phyloP scores from a whole-genome alignment of 768 basidiomycete genomes.

The Phylloporus scabripes region DNA sequence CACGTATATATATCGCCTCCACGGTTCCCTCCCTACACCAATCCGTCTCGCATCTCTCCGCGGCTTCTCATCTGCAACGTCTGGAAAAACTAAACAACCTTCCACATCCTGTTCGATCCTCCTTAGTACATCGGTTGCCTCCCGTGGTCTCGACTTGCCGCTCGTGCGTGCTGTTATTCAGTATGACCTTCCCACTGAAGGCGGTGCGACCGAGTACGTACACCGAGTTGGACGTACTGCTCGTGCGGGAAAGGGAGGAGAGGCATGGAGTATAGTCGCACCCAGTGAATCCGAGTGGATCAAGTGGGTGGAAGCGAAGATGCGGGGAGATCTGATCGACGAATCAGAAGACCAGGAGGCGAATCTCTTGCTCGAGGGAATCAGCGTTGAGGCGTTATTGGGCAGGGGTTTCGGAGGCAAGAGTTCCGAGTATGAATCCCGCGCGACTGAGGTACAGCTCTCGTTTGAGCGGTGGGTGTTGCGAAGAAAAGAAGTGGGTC shows the following conservation, averaged over 20 bases:
- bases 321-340: slow-evolving; percentile 49
- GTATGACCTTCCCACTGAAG: slow-evolving; percentile 96
- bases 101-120: slow-evolving; percentile 59
- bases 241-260: slow-evolving; percentile 91
- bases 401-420: slow-evolving; percentile 82
- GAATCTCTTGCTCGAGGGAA: slow-evolving; percentile 50
- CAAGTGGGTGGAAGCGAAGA: slow-evolving; percentile 79
- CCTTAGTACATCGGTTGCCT: slow-evolving; percentile 94
- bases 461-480: slow-evolving; percentile 94
- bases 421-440: slow-evolving; percentile 71
- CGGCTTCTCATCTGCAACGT: slow-evolving; percentile 56
- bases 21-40: slow-evolving; percentile 83
- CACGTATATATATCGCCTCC: slow-evolving; percentile 79
- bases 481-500: slow-evolving; percentile 57
- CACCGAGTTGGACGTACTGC: slow-evolving; percentile 97
- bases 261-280: slow-evolving; percentile 89
- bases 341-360: slow-evolving; percentile 29
- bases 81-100: slow-evolving; percentile 28
- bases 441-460: slow-evolving; percentile 94
- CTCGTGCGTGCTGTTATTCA: slow-evolving; percentile 93
- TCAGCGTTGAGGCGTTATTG: slow-evolving; percentile 66
- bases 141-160: slow-evolving; percentile 95
- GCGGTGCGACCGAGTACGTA: slow-evolving; percentile 92
- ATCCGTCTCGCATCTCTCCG: slow-evolving; percentile 80
- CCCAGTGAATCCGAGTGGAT: slow-evolving; percentile 90